Conservation (phyloP, 306 rosid species). For the Datisca glomerata region DNA sequence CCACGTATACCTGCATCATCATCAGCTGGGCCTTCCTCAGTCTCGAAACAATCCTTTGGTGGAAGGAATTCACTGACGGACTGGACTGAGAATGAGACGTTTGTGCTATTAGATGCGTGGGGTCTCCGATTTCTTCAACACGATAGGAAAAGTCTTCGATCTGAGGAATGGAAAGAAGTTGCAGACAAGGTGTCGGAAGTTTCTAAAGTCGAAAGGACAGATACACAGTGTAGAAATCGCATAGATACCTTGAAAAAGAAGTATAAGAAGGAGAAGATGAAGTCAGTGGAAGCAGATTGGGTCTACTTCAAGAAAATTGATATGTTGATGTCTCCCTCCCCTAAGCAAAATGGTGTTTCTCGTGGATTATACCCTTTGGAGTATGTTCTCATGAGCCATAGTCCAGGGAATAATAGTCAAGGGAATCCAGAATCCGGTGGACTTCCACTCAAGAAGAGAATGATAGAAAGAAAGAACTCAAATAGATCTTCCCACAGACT, state of each 20-base stretch:
- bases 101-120: conserved; percentile 78
- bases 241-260: conserved; percentile 83
- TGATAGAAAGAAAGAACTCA: conserved; percentile 23
- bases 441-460: conserved; percentile 52
- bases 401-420: conserved; percentile 66
- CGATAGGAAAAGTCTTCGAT: conserved; percentile 82
- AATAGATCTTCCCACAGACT: conserved; percentile 51
- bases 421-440: conserved; percentile 47
- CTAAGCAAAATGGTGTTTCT: conserved; percentile 48
- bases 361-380: conserved; percentile 68
- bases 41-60: conserved; percentile 40
- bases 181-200: conserved; percentile 73
- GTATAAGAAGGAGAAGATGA: conserved; percentile 74
- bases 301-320: conserved; percentile 72
- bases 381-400: conserved; percentile 55
- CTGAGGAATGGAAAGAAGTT: conserved; percentile 92
- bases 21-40: conserved; percentile 22
- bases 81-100: conserved; percentile 76
- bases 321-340: conserved; percentile 46
- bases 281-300: conserved; percentile 42
- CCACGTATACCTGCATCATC: conserved; percentile 43
- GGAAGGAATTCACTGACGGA: conserved; percentile 64
- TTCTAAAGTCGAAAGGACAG: conserved; percentile 64
- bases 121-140: conserved; percentile 72
- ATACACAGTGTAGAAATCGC: conserved; percentile 76